Base-by-base conservation (phyloP, 2,329 filamentous ascomycete species). In the Pestalotiopsis sp. region DNA sequence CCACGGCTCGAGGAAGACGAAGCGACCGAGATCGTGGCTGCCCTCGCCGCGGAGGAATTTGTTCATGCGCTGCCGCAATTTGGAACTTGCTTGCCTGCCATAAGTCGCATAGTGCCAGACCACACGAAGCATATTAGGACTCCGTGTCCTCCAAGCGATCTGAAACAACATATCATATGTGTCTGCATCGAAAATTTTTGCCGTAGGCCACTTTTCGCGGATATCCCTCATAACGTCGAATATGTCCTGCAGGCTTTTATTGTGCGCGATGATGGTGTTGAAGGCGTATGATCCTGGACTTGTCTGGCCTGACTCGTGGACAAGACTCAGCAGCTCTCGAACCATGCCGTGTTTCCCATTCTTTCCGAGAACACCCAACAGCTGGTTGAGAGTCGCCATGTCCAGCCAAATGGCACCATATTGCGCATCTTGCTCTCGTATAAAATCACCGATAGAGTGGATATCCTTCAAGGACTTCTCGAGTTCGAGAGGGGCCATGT, bases 61-160 rank as follows among this genome's bases (percentile, higher is more conserved):
- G 9, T 68, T 70, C 14, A 78, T 64, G 7, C n/a, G 62, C 36
- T 70, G 58, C n/a, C 73, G 70, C 72, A 77, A 74, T 36, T 72
- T 70, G 12, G 69, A 64, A 20, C 36, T 70, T 4, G 71, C 70
- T 31, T 57, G 45, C 14, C 60, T 65, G 2, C 68, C 64, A 31
- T 74, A 71, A n/a, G 59, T 71, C 7, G 71, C 69, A 67, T 78
- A 78, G 58, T 73, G 74, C 74, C 73, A 78, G 49, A 77, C 65
- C 3, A 79, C 76, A 36, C 74, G 72, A 49, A 78, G 71, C 74
- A 75, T 72, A 60, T 79, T 79, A 25, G 77, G 76, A 61, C 69
- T 70, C 4, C 73, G 69, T 23, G 64, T 70, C 36, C 49, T 70
- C 76, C 77, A 78, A 20, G 74, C 74, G 1, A 64, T 65, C 56